Percentiles rank a stretch among this genome's conserved stretches.
These are phyloP conservation scores for Blastomyces parvus DNA, from an alignment of 2,329 filamentous ascomycete genomes.

Conservation along the genomic window DNA sequence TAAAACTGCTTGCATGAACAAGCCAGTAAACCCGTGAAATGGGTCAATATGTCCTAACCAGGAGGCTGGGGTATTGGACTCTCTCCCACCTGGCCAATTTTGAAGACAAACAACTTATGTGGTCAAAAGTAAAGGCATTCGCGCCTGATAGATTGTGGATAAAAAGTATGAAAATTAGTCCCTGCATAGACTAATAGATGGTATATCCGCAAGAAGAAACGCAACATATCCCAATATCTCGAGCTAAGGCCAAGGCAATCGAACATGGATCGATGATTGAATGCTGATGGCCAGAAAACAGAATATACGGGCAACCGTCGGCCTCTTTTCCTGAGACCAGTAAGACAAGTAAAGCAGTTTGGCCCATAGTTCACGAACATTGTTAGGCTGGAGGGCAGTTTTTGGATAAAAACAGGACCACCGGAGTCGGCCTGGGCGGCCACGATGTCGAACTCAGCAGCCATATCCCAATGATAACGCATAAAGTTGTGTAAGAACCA, in stretches of 20 bases:
- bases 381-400: background rate
- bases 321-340: background rate
- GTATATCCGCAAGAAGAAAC: background rate
- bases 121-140: background rate
- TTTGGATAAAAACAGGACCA: background rate
- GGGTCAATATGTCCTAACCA: background rate
- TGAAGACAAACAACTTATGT: background rate
- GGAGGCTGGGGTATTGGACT: background rate
- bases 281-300: background rate
- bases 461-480: background rate
- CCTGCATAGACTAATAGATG: background rate
- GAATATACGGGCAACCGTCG: background rate
- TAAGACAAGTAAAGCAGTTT: background rate
- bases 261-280: background rate
- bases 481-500: background rate
- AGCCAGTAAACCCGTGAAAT: background rate
- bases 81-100: background rate
- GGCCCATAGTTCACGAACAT: background rate
- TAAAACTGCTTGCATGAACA: background rate
- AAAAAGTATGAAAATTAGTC: background rate
- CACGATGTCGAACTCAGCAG: background rate
- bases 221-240: background rate
- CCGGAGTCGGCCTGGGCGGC: background rate
- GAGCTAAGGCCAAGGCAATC: background rate
- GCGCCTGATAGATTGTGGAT: background rate